phyloP scores from a whole-genome alignment of 306 rosid species.

The Quercus ilex region DNA sequence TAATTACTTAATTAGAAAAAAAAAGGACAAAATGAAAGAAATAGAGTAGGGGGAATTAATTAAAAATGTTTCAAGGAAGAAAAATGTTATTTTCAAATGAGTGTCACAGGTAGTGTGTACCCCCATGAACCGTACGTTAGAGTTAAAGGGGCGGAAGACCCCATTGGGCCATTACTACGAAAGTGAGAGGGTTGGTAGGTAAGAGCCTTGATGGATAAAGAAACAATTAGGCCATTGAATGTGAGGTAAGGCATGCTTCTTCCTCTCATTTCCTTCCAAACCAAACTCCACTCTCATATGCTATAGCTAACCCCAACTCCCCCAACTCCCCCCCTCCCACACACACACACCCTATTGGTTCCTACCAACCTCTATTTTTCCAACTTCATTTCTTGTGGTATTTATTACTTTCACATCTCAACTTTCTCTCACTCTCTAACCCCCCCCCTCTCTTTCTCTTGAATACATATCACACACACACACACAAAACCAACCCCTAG shows the following conservation, averaged over 20 bases:
- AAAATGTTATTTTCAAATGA: no score
- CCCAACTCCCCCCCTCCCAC: conserved; percentile 22
- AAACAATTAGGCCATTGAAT: conserved; percentile 2
- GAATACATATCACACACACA: background rate
- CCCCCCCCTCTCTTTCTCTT: background rate
- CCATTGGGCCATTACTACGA: no score
- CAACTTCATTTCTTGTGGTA: background rate
- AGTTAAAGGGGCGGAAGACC: no score
- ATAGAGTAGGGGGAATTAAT: no score
- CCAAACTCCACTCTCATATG: conserved; percentile 16
- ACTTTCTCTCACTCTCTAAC: background rate
- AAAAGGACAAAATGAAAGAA: no score
- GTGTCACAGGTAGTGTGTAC: no score
- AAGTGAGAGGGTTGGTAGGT: background rate
- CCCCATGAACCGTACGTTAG: no score
- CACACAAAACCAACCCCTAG: background rate
- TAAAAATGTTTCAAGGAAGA: no score
- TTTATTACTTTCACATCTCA: background rate
- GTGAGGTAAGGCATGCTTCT: conserved; percentile 22
- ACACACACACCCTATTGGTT: no score
- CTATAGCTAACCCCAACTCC: conserved; percentile 21
- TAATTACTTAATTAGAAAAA: no score
- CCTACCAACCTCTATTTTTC: conserved; percentile 11
- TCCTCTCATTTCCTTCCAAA: background rate
- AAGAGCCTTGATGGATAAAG: background rate